Percentiles rank a stretch among this genome's conserved stretches.
Evolutionary conservation across 2,329 filamentous ascomycete genomes (phyloP).

Genomic region (Talaromyces sp.): DNA sequence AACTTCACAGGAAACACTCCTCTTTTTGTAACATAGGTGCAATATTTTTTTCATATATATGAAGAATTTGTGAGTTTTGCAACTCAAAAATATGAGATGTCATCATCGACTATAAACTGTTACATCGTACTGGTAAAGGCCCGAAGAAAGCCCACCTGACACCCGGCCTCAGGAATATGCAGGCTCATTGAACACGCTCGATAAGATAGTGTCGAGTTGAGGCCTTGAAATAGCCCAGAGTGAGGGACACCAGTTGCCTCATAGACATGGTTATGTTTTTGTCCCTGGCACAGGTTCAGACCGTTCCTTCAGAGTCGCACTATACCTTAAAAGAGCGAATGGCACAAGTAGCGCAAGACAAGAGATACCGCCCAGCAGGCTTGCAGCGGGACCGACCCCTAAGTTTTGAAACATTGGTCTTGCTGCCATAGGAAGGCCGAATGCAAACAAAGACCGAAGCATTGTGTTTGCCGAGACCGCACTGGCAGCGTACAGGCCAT

Average conservation of each 20-base stretch:
- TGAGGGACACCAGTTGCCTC: not conserved
- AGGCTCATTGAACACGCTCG: not conserved
- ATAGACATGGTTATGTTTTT: not conserved
- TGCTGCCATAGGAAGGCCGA: conserved; percentile 23
- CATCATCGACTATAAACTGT: not conserved
- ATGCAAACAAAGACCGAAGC: conserved; percentile 34
- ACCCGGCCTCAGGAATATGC: not conserved
- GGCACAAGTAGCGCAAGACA: conserved; percentile 4
- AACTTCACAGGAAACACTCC: not conserved
- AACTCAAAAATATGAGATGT: not conserved
- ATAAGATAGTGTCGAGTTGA: not conserved
- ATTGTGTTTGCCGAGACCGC: conserved; percentile 40
- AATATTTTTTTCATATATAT: no score
- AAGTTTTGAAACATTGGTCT: conserved; percentile 30
- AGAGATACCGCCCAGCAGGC: conserved; percentile 3
- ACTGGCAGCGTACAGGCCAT: conserved; percentile 33
- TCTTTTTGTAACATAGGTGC: no score
- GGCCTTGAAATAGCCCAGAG: not conserved
- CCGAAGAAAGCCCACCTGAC: not conserved
- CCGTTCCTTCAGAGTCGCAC: not conserved
- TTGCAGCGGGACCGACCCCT: conserved; percentile 4
- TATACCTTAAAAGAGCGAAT: conserved; percentile 5
- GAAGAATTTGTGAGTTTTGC: no score
- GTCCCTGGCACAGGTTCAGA: not conserved
- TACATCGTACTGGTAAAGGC: no score